phyloP scores from a whole-genome alignment of 2,329 filamentous ascomycete genomes.

The Coniosporium tulheliwenetii region DNA sequence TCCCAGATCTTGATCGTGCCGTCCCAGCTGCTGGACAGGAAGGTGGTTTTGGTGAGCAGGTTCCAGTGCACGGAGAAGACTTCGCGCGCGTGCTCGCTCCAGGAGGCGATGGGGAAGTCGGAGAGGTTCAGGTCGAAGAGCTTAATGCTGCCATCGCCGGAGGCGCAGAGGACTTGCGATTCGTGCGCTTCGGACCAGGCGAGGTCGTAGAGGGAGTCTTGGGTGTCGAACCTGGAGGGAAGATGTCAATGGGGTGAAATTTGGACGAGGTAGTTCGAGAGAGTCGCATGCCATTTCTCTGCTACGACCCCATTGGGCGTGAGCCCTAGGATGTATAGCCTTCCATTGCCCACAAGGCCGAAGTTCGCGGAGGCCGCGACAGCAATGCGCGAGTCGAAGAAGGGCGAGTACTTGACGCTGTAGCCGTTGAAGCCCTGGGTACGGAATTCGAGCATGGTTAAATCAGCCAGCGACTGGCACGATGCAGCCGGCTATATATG shows the following conservation, averaged over 20 bases:
- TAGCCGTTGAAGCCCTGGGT: constrained; percentile 93
- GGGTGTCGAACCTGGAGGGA: constrained; percentile 73
- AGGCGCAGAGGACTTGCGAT: constrained; percentile 78
- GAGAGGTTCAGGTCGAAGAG: constrained; percentile 74
- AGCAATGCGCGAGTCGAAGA: constrained; percentile 88
- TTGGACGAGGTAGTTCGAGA: neutral
- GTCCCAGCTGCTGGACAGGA: constrained; percentile 89
- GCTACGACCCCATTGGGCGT: constrained; percentile 71
- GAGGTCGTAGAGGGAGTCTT: constrained; percentile 90
- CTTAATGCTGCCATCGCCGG: constrained; percentile 87
- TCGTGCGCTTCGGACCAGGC: constrained; percentile 95
- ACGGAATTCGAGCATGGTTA: constrained; percentile 76
- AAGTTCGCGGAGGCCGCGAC: constrained; percentile 89
- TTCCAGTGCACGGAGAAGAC: constrained; percentile 92
- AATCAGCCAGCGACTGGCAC: neutral
- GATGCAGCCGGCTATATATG: too few relatives aligned
- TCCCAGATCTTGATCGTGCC: constrained; percentile 95
- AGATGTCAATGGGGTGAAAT: neutral
- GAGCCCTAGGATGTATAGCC: constrained; percentile 69
- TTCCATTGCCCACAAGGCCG: constrained; percentile 90
- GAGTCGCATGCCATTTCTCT: constrained; percentile 52
- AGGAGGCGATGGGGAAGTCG: constrained; percentile 79
- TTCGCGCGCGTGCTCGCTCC: constrained; percentile 86
- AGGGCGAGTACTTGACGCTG: constrained; percentile 95
- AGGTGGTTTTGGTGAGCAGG: constrained; percentile 75